A percentile compares a stretch with the other conserved stretches of the same genome.
Evolutionary conservation across 768 basidiomycete genomes (phyloP).

Genomic region (Amanita muscaria): DNA sequence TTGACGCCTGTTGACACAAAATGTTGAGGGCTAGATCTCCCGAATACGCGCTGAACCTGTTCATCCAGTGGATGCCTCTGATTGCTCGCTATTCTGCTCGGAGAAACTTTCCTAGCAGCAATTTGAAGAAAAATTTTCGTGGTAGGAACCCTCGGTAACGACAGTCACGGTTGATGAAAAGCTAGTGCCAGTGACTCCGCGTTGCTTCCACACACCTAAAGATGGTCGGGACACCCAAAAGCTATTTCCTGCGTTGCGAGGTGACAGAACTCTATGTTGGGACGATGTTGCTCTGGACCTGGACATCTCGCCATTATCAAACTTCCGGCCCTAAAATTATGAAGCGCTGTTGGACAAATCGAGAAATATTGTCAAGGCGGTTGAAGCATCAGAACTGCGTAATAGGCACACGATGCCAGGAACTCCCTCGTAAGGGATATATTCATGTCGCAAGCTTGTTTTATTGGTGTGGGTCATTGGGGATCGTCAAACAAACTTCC

Average conservation of each 20-base stretch:
- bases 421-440: not conserved
- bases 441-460: not conserved
- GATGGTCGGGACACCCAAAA: conserved; percentile 2
- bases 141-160: not conserved
- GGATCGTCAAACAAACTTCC: conserved; percentile 2
- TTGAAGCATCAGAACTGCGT: not conserved
- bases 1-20: conserved; percentile 7
- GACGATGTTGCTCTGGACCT: not conserved
- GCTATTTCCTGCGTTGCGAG: conserved; percentile 6
- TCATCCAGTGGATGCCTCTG: not conserved
- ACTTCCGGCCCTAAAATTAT: not conserved
- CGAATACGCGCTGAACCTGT: not conserved
- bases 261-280: conserved; percentile 1
- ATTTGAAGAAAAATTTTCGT: not conserved
- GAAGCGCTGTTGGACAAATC: not conserved
- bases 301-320: not conserved
- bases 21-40: not conserved
- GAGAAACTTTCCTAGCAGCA: too few relatives aligned
- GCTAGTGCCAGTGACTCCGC: not conserved
- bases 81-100: too few relatives aligned
- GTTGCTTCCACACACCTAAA: not conserved
- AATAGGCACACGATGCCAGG: not conserved
- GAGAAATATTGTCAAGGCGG: not conserved
- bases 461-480: conserved; percentile 1
- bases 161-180: not conserved